Evolutionary conservation across 169 alveolate species (phyloP).

Genomic region (Babesia ovis): DNA sequence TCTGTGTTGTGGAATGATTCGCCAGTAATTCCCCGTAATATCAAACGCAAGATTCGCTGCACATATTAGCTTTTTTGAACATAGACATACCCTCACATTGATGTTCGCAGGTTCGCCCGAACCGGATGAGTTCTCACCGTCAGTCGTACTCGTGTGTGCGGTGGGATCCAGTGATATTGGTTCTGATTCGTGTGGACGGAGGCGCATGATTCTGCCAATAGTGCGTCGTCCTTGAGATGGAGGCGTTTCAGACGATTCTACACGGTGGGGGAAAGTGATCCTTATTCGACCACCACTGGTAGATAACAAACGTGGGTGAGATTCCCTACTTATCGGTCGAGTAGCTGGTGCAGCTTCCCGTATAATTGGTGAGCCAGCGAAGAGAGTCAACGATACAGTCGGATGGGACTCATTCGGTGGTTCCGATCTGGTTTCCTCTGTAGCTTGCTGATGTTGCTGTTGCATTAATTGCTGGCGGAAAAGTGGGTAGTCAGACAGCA

Average conservation of each 20-base stretch:
- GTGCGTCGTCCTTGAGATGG: slow-evolving; percentile 22
- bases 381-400: slow-evolving; percentile 56
- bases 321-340: slow-evolving; percentile 6
- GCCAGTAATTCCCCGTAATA: slow-evolving; percentile 51
- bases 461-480: neutral
- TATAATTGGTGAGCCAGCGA: slow-evolving; percentile 42
- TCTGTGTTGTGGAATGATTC: neutral
- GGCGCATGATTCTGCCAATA: slow-evolving; percentile 2
- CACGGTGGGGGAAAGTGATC: slow-evolving; percentile 43
- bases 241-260: slow-evolving; percentile 11
- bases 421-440: neutral
- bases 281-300: slow-evolving; percentile 51
- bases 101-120: slow-evolving; percentile 17
- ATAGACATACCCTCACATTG: slow-evolving; percentile 54
- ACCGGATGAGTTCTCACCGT: neutral
- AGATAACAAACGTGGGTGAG: slow-evolving; percentile 7
- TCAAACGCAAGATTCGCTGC: slow-evolving; percentile 58
- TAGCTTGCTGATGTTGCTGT: neutral
- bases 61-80: neutral
- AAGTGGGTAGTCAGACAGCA: slow-evolving; percentile 4
- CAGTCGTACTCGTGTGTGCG: neutral
- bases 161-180: neutral
- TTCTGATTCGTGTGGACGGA: neutral
- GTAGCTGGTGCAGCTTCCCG: slow-evolving; percentile 17
- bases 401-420: slow-evolving; percentile 13